Conservation (phyloP, 1,284 basidiomycete genomes). For the Cryptococcus floricola region DNA sequence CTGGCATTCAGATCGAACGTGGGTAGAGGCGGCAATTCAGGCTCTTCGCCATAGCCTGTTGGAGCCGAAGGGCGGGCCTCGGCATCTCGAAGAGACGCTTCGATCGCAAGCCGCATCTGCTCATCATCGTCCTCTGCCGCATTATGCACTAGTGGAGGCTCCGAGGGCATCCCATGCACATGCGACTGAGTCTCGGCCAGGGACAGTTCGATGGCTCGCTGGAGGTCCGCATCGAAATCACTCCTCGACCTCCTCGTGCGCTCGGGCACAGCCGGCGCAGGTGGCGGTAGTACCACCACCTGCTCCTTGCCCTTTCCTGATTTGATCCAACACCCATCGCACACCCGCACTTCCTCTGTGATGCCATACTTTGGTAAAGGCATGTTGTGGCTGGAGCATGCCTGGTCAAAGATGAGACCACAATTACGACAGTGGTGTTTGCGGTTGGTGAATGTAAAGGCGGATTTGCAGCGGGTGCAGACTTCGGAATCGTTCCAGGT, state of each 20-base stretch:
- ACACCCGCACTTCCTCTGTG: constrained; percentile 87
- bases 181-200: constrained; percentile 65
- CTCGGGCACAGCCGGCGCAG: constrained; percentile 41
- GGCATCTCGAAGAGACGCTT: constrained; percentile 85
- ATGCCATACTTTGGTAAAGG: constrained; percentile 92
- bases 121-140: constrained; percentile 81
- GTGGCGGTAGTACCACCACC: constrained; percentile 6
- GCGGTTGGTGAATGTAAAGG: constrained; percentile 93
- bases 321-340: constrained; percentile 82
- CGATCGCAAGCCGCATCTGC: constrained; percentile 89
- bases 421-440: constrained; percentile 99
- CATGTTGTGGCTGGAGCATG: constrained; percentile 81
- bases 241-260: constrained; percentile 32
- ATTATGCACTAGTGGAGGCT: constrained; percentile 60
- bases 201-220: constrained; percentile 88
- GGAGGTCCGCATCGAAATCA: constrained; percentile 81
- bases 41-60: constrained; percentile 55
- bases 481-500: constrained; percentile 96
- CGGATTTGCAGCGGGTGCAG: constrained; percentile 85
- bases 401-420: constrained; percentile 92
- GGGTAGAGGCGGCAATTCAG: constrained; percentile 53
- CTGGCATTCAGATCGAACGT: constrained; percentile 72
- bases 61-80: constrained; percentile 76
- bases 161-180: constrained; percentile 50
- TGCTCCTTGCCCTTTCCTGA: constrained; percentile 50